Evolutionary conservation across 768 basidiomycete species (phyloP).

Genomic region (Ephemerocybe angulata): DNA sequence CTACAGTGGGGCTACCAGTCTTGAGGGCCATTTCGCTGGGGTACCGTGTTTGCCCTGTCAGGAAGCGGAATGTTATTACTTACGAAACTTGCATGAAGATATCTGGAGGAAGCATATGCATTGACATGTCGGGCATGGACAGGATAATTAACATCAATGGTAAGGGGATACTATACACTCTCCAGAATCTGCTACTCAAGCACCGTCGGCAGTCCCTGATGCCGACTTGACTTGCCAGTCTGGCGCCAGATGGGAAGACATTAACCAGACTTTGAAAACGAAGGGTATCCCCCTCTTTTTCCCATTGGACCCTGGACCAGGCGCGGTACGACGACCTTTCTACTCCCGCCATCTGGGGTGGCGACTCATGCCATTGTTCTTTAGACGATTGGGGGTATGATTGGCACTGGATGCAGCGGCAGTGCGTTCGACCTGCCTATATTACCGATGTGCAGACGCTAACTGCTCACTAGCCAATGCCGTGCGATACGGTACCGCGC

Average conservation of each 20-base stretch:
- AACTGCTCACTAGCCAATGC: slow-evolving; percentile 56
- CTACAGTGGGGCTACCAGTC: slow-evolving; percentile 80
- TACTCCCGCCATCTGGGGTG: neutral
- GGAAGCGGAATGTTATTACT: slow-evolving; percentile 1
- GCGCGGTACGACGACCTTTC: slow-evolving; percentile 65
- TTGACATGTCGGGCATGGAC: slow-evolving; percentile 84
- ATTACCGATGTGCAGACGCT: neutral
- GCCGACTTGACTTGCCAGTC: slow-evolving; percentile 75
- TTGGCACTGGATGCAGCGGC: slow-evolving; percentile 81
- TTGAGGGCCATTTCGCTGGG: slow-evolving; percentile 84
- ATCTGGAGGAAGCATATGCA: slow-evolving; percentile 65
- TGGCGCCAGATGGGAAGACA: slow-evolving; percentile 75
- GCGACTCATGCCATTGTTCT: neutral
- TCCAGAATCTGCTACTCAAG: neutral
- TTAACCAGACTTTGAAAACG: slow-evolving; percentile 65
- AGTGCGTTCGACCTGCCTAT: slow-evolving; percentile 44
- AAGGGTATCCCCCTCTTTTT: slow-evolving; percentile 80
- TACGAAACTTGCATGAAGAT: slow-evolving; percentile 36
- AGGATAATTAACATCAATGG: slow-evolving; percentile 74
- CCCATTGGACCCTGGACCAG: slow-evolving; percentile 73
- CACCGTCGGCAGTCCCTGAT: slow-evolving; percentile 49
- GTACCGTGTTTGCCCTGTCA: slow-evolving; percentile 29
- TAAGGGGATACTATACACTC: slow-evolving; percentile 22
- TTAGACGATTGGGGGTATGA: slow-evolving; percentile 85
- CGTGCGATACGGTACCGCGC: slow-evolving; percentile 84